phyloP scores from a whole-genome alignment of 306 rosid genomes.

The Prunus mira region DNA sequence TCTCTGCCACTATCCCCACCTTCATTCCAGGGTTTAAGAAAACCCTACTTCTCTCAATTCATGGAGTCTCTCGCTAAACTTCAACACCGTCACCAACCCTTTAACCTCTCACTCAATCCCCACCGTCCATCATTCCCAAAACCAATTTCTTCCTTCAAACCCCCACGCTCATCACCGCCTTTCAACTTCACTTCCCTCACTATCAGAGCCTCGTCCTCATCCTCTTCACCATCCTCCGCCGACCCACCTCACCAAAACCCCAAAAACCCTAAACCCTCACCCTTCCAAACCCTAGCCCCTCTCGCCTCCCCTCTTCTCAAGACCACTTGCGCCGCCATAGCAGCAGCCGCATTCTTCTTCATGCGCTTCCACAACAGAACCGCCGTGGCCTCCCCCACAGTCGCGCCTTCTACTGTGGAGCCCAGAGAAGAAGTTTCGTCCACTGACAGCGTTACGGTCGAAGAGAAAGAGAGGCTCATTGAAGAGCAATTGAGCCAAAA shows the following conservation, averaged over 20 bases:
- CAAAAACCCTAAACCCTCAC: constrained; percentile 29
- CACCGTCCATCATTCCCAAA: constrained; percentile 35
- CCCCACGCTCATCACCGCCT: constrained; percentile 29
- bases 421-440: constrained; percentile 19
- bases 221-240: constrained; percentile 13
- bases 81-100: constrained; percentile 39
- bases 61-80: constrained; percentile 59
- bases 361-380: constrained; percentile 40
- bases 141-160: constrained; percentile 34
- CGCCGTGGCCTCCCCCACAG: constrained; percentile 49
- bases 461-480: constrained; percentile 39
- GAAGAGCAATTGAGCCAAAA: constrained; percentile 41
- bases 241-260: constrained; percentile 17
- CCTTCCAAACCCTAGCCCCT: constrained; percentile 39
- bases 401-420: constrained; percentile 27
- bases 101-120: constrained; percentile 48
- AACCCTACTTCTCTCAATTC: constrained; percentile 5
- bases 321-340: constrained; percentile 47
- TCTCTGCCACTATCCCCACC: background rate
- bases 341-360: constrained; percentile 55
- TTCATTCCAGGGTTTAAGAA: constrained; percentile 20
- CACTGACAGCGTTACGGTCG: constrained; percentile 10
- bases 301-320: constrained; percentile 33
- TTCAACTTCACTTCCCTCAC: constrained; percentile 30
- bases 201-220: constrained; percentile 36